Evolutionary conservation across 108 stramenopile genomes (phyloP).

Genomic region (Epithemia pelagica): DNA sequence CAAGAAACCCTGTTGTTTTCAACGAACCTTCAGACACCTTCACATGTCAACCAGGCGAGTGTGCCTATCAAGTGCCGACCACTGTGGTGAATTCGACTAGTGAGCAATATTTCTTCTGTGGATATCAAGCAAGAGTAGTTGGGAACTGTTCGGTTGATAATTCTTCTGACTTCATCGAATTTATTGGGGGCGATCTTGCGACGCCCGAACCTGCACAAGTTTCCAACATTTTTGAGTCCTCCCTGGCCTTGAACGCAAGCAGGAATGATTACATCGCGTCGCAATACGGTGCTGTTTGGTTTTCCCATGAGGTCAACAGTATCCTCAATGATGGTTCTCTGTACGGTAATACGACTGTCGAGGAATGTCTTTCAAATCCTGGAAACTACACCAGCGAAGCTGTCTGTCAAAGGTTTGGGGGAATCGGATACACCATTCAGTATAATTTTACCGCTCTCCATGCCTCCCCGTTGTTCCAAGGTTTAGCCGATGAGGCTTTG

Average conservation of each 20-base stretch:
- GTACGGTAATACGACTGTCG: conserved; percentile 23
- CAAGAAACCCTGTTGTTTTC: conserved; percentile 67
- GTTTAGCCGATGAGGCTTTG: conserved; percentile 61
- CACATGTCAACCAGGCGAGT: conserved; percentile 57
- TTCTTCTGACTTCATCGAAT: conserved; percentile 26
- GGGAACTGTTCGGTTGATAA: conserved; percentile 20
- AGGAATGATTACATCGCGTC: conserved; percentile 25
- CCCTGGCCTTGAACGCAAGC: conserved; percentile 19
- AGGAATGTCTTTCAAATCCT: conserved; percentile 6
- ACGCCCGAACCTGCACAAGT: conserved; percentile 7
- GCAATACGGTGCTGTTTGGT: conserved; percentile 59
- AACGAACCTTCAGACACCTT: conserved; percentile 33
- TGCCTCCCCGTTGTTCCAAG: conserved; percentile 53
- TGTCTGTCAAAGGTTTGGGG: conserved; percentile 38
- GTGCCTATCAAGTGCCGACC: conserved; percentile 25
- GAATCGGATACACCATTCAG: conserved; percentile 64
- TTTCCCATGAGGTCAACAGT: conserved; percentile 39
- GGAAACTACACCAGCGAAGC: conserved; percentile 16
- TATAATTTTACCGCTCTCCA: conserved; percentile 61
- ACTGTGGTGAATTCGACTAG: conserved; percentile 19
- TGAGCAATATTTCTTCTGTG: conserved; percentile 57
- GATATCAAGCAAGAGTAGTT: conserved; percentile 20
- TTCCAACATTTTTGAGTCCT: conserved; percentile 15
- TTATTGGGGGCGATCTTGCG: conserved; percentile 29
- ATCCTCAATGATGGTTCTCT: conserved; percentile 9